Evolutionary conservation across 257 asterid species (phyloP).

Genomic region (Leonotis leonurus): DNA sequence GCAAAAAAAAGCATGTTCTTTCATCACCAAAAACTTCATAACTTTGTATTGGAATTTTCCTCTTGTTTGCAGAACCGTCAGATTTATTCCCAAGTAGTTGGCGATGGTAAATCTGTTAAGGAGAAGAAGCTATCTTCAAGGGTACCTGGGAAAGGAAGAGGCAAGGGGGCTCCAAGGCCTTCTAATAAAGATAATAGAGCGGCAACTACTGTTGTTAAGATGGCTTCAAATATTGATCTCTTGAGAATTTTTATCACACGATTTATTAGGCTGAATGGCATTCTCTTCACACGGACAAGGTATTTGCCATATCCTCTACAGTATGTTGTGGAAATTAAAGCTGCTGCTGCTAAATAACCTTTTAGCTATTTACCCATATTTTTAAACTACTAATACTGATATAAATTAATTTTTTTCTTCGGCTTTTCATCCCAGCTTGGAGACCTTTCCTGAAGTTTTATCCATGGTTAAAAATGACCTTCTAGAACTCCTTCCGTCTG

Average conservation of each 20-base stretch:
- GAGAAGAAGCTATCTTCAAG: conserved; percentile 30
- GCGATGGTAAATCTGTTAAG: conserved; percentile 40
- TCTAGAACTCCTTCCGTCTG: conserved; percentile 60
- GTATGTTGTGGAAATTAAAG: too few species aligned
- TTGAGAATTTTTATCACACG: conserved; percentile 44
- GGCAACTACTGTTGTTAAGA: conserved; percentile 28
- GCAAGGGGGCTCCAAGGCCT: conserved; percentile 42
- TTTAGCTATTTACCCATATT: too few species aligned
- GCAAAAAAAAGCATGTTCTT: neutral
- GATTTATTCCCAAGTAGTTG: conserved; percentile 39
- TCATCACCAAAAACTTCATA: neutral
- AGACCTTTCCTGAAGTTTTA: conserved; percentile 63
- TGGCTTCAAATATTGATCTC: conserved; percentile 28
- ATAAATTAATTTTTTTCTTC: neutral
- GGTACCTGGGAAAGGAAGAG: conserved; percentile 45
- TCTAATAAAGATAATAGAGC: conserved; percentile 28
- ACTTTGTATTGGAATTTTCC: neutral
- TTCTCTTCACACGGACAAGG: conserved; percentile 83
- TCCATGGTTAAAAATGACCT: conserved; percentile 46
- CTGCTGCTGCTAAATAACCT: too few species aligned
- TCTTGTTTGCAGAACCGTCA: conserved; percentile 59
- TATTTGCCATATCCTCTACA: conserved; percentile 22
- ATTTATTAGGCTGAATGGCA: conserved; percentile 71
- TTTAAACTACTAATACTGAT: neutral
- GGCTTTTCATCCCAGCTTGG: conserved; percentile 49